A percentile compares a stretch with the other conserved stretches of the same genome.
These are phyloP conservation scores for Tephrocybe sp. DNA, from an alignment of 768 basidiomycete genomes.

Conservation along the genomic window DNA sequence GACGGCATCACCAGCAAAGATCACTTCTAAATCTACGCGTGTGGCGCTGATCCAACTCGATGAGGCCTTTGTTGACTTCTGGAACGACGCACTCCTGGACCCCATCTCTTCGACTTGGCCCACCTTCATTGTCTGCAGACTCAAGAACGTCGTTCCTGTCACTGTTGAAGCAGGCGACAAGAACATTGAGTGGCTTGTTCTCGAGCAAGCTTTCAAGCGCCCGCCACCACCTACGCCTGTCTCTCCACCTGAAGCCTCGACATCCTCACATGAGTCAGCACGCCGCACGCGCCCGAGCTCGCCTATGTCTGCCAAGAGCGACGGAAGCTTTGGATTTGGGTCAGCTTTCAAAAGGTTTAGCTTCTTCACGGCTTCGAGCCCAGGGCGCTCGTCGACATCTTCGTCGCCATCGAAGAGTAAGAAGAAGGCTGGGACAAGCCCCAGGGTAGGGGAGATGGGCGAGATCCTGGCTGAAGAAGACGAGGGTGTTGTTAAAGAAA, in stretches of 20 bases:
- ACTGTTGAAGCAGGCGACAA: constrained; percentile 32
- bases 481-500: too few species aligned
- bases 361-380: constrained; percentile 53
- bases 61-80: constrained; percentile 83
- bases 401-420: constrained; percentile 35
- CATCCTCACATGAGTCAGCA: constrained; percentile 16
- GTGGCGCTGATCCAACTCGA: constrained; percentile 61
- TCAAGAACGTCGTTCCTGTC: constrained; percentile 43
- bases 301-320: constrained; percentile 46
- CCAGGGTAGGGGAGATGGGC: constrained; percentile 67
- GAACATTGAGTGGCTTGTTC: constrained; percentile 60
- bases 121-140: constrained; percentile 66
- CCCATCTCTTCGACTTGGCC: constrained; percentile 68
- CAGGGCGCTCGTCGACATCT: constrained; percentile 31
- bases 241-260: constrained; percentile 12
- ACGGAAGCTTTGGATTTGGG: constrained; percentile 37
- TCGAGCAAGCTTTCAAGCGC: constrained; percentile 60
- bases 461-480: constrained; percentile 63
- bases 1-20: constrained; percentile 17
- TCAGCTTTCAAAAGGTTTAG: constrained; percentile 64
- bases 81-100: constrained; percentile 74
- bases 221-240: constrained; percentile 31
- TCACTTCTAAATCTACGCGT: constrained; percentile 38
- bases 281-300: constrained; percentile 32
- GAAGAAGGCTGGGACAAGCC: constrained; percentile 30